Evolutionary conservation across 192 early-diverging fungal genomes (phyloP), one percentile per base, ranked within the genome.

Genomic region (Backusella westeae): DNA sequence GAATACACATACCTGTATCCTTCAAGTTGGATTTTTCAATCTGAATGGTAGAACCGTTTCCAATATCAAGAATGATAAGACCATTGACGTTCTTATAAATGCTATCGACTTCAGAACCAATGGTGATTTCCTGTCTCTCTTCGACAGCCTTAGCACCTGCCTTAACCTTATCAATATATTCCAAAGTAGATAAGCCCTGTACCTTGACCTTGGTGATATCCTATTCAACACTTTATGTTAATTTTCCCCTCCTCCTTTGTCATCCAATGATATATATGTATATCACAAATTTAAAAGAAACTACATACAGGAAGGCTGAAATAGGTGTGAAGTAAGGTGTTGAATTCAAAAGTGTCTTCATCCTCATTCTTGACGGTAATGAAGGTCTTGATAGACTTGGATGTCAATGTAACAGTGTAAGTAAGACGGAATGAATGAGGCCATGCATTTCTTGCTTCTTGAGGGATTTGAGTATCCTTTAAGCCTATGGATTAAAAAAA

Each of bases 311-410:
- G 83, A 53, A 93, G 88, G 14, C 82, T 77, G 73, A 96, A 91
- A 82, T 99, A 99, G 17, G 96, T 96, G 82, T 99, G 97, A 76
- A 98, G 84, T n/a, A 99, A 89, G 34, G 91, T 82, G 21, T 95
- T 96, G 78, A 99, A 97, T 68, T 89, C 86, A 72, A 96, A 96
- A 29, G 87, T 74, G 49, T 80, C 76, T 32, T 75, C 77, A 42
- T 92, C 95, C 36, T 90, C 82, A 83, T 99, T 99, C 75, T 92
- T 91, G 23, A 92, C 90, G 71, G 74, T 80, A 53, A 98, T 80
- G 10, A 86, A 80, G n/a, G 94, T 95, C 34, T 84, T 90, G 59
- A 98, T 81, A 12, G 91, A 91, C 67, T 86, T 84, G 1, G 86
- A 90, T 1, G 89, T 89, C 66, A 99, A 81, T 46, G 90, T 91